Evolutionary conservation across 176 grass and related monocot species (phyloP).

Genomic region (Melocanna baccifera): DNA sequence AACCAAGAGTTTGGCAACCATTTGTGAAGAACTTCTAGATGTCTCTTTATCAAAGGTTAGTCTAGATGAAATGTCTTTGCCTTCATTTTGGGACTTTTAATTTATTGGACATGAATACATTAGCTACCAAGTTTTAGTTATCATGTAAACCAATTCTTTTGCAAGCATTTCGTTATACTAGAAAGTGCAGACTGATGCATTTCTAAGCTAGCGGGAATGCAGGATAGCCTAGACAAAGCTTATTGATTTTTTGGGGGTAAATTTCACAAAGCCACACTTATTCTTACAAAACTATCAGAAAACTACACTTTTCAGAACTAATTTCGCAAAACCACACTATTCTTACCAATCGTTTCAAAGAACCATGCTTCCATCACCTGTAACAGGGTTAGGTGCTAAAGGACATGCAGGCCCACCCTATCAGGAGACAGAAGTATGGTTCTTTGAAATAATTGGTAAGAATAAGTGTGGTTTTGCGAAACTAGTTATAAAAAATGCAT

Average conservation of each 20-base stretch:
- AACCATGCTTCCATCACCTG: too few species aligned
- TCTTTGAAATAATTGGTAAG: too few species aligned
- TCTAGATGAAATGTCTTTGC: background rate
- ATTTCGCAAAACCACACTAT: too few species aligned
- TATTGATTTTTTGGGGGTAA: background rate
- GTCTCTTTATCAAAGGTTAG: constrained; percentile 88
- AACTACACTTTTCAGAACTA: too few species aligned
- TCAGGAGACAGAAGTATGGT: too few species aligned
- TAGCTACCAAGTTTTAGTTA: background rate
- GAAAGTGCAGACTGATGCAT: background rate
- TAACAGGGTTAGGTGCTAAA: too few species aligned
- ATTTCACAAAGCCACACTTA: too few species aligned
- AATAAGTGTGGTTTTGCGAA: too few species aligned
- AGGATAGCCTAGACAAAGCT: background rate
- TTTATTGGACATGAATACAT: background rate
- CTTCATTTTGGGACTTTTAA: constrained; percentile 8
- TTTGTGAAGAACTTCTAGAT: constrained; percentile 71
- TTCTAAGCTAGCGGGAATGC: background rate
- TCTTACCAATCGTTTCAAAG: too few species aligned
- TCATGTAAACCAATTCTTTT: background rate
- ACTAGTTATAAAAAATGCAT: too few species aligned
- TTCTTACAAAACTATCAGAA: too few species aligned
- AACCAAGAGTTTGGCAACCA: constrained; percentile 87
- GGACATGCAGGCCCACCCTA: too few species aligned
- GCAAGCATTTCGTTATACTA: background rate